These are phyloP conservation scores for Rhazya stricta DNA, from an alignment of 257 asterid species.

Conservation along the genomic window DNA sequence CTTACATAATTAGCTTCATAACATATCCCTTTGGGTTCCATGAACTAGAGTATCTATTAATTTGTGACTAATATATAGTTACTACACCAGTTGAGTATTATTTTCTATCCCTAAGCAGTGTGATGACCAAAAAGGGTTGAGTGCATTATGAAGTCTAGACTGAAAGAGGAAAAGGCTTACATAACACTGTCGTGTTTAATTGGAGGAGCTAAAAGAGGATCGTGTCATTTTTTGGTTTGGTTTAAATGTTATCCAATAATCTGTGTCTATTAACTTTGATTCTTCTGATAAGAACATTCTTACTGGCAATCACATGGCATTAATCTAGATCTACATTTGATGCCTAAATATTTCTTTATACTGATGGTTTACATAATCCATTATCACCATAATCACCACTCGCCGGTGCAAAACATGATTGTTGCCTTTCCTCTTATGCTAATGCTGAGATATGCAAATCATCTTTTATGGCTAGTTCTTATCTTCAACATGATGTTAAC, in stretches of 20 bases:
- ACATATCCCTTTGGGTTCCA: too few relatives aligned
- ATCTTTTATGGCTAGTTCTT: too few relatives aligned
- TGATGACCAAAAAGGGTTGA: background rate
- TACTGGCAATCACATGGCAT: background rate
- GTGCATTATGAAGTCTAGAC: background rate
- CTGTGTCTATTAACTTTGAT: background rate
- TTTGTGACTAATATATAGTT: too few relatives aligned
- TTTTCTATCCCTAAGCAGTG: too few relatives aligned
- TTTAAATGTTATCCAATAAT: background rate
- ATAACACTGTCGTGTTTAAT: background rate
- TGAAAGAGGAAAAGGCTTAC: background rate
- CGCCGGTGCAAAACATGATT: too few relatives aligned
- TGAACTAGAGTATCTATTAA: too few relatives aligned
- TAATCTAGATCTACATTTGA: too few relatives aligned
- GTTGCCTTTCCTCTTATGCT: background rate
- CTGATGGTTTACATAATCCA: too few relatives aligned
- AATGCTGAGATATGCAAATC: background rate
- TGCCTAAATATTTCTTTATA: too few relatives aligned
- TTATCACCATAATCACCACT: too few relatives aligned
- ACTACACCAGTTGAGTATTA: too few relatives aligned
- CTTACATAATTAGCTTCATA: too few relatives aligned
- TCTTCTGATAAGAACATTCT: background rate
- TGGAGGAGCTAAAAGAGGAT: background rate
- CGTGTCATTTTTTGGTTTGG: background rate
- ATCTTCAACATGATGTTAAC: background rate